Base-by-base conservation (phyloP, 2,329 filamentous ascomycete genomes). In the Fusarium equiseti region DNA sequence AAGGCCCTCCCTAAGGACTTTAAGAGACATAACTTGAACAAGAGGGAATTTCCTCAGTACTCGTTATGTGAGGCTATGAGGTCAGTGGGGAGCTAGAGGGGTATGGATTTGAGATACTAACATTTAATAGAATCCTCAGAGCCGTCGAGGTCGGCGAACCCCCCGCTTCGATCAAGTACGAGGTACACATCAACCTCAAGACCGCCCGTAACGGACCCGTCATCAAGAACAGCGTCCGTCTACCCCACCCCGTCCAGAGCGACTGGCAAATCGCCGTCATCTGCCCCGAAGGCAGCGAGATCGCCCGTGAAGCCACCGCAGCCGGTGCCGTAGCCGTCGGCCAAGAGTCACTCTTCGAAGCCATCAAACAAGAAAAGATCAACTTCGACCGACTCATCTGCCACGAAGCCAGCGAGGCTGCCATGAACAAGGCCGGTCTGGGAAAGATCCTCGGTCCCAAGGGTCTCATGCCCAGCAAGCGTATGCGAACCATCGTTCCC, bases 41-140 rank as follows among this genome's bases (percentile, higher is more conserved):
- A 89, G 70, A 87, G 89, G 45, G 86, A 93, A 38, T 83, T 82
- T 42, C 81, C 81, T 1, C 91, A 92, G 76, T 97, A 92, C 77
- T 89, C 94, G 1, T 86, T 99, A 32, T 92, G 93, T 73, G 96
- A 99, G 84, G 97, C 96, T 18, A 96, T 99, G 89, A 89, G 95
- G 93, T 94, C 82, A 62, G 86, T 64, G 32, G 9, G 26, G 42
- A 15, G 22, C 13, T 31, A 26, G 2, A 27, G 11, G 45, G 22
- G 4, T 48, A 7, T 9, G 6, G 13, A 12, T 12, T 9, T 26
- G 22, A 29, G 40, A 59, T 26, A 48, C 63, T 64, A 56, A 66
- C 69, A 59, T 40, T 31, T 7, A 52, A 22, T 29, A 97, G 94
- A 79, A 96, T 97, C 79, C 89, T 99, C 72, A 93, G 94, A 76